Evolutionary conservation across 2,329 filamentous ascomycete genomes (phyloP), one percentile per base, ranked within the genome.

Genomic region (Chrysoporthe puriensis): DNA sequence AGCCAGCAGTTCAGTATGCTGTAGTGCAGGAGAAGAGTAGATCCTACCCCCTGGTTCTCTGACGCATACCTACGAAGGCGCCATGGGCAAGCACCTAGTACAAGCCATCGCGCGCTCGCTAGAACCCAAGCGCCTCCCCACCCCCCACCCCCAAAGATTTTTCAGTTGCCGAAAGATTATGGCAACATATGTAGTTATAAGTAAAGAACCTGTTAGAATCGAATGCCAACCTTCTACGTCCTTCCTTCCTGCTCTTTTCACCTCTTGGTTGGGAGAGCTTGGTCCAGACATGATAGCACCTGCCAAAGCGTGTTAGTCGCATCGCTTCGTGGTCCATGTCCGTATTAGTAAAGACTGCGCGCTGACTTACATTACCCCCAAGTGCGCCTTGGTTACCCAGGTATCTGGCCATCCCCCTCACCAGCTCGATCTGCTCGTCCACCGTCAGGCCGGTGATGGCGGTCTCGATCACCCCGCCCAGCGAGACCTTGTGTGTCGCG

Each of bases 341-440:
- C 14, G 8, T 21, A 43, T 14, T 13, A 8, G 4, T 5, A 18
- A 9, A 36, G 34, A 18, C 6, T 32, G 57, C 36, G 3, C 6
- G 21, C 62, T 18, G 6, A 74, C 80, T 74, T 72, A 83, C 82
- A 64, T 80, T 75, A 7, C 76, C 72, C 60, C 76, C 73, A 66
- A 81, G 76, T 4, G 81, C 77, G n/a, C 86, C 88, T 77, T 91
- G 89, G 74, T 91, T 91, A 70, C 83, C 83, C 52, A 91, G 81
- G 74, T 91, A 90, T 71, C 86, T 85, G 66, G 84, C 83, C 76
- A 91, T 88, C 8, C 84, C 83, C 76, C 85, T 87, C 36, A 94
- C 84, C 63, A 93, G 83, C 79, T 97, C 95, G 70, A 97, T 84
- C 80, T 99, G 95, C 80, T 99, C 93, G 52, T 97, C 94, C 1